Percentiles rank a stretch among this genome's conserved stretches.
Evolutionary conservation across 2,329 filamentous ascomycete species (phyloP).

Genomic region (Hirsutella minnesotensis): DNA sequence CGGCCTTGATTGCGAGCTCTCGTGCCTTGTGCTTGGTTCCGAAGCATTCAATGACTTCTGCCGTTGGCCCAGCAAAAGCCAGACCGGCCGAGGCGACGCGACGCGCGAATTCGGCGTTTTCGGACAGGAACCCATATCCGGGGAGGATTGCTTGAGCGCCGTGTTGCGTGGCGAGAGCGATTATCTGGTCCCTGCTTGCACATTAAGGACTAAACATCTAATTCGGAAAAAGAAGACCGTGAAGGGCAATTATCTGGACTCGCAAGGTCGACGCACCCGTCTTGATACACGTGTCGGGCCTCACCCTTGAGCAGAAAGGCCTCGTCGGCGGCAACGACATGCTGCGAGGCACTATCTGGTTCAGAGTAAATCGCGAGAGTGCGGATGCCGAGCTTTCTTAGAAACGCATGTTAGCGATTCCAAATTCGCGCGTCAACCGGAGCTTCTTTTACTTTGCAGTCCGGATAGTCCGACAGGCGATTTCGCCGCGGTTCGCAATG

Average conservation of each 20-base stretch:
- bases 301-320: not conserved
- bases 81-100: constrained; percentile 37
- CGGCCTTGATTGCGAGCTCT: constrained; percentile 37
- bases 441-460: not conserved
- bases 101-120: constrained; percentile 38
- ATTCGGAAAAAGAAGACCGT: no score
- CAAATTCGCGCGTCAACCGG: not conserved
- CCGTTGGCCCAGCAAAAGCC: constrained; percentile 42
- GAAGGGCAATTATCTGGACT: not conserved
- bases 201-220: no score
- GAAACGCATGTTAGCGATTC: not conserved
- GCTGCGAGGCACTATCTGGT: constrained; percentile 38
- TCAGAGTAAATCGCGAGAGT: constrained; percentile 2
- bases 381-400: not conserved
- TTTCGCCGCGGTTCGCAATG: constrained; percentile 17
- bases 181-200: constrained; percentile 6
- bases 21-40: constrained; percentile 39
- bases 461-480: constrained; percentile 2
- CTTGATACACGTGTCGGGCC: not conserved
- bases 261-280: not conserved
- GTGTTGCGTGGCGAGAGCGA: constrained; percentile 25
- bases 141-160: constrained; percentile 41
- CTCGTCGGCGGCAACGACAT: not conserved
- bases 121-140: not conserved
- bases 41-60: constrained; percentile 38